Evolutionary conservation across 768 basidiomycete genomes (phyloP).

Genomic region (Tubosaeta sp.): DNA sequence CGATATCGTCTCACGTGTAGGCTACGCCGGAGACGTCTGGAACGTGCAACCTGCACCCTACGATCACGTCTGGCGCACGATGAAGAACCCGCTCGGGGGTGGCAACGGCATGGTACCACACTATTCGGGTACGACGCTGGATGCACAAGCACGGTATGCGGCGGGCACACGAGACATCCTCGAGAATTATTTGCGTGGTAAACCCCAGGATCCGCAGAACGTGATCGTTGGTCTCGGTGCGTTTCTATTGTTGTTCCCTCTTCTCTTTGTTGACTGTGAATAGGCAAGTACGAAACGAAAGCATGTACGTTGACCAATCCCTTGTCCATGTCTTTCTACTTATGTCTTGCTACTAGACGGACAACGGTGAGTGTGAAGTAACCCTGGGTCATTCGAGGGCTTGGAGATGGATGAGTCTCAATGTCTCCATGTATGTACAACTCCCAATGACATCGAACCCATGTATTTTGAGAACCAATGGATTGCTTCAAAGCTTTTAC

Average conservation of each 20-base stretch:
- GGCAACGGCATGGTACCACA: constrained; percentile 89
- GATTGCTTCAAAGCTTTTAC: no score
- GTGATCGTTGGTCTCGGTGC: constrained; percentile 65
- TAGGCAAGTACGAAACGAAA: constrained; percentile 45
- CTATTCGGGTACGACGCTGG: constrained; percentile 83
- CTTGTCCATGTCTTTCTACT: neutral
- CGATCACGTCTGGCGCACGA: constrained; percentile 80
- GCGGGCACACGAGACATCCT: constrained; percentile 64
- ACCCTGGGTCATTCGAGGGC: neutral
- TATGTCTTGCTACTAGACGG: neutral
- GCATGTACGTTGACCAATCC: constrained; percentile 30
- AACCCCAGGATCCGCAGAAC: constrained; percentile 71
- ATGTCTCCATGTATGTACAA: neutral
- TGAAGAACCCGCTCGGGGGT: constrained; percentile 74
- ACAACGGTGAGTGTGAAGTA: neutral
- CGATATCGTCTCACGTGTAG: neutral
- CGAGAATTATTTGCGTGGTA: constrained; percentile 59
- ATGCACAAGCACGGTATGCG: constrained; percentile 84
- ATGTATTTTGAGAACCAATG: neutral
- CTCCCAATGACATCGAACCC: neutral
- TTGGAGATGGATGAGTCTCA: neutral
- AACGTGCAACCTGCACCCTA: constrained; percentile 81
- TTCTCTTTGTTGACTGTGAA: neutral
- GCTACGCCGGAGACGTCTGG: constrained; percentile 65
- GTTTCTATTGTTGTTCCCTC: neutral